Percentiles rank a stretch among this genome's conserved stretches.
These are phyloP conservation scores for Phytopythium boreale DNA, from an alignment of 352 stramenopile species.

Conservation along the genomic window DNA sequence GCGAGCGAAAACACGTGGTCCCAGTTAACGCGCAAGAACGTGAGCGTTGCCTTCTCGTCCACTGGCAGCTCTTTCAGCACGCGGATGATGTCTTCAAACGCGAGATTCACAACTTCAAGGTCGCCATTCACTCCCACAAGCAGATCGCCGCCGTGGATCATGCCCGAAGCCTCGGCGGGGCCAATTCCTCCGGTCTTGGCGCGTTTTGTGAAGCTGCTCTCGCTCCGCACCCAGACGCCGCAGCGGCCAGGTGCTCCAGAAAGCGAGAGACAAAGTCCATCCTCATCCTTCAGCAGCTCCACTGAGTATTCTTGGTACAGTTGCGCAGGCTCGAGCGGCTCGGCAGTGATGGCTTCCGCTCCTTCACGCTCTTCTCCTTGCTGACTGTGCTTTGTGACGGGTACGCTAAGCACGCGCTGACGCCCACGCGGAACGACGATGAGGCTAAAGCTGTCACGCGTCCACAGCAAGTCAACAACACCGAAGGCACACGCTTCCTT, in stretches of 20 bases:
- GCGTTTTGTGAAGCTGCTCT: constrained; percentile 64
- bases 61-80: constrained; percentile 56
- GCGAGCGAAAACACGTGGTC: constrained; percentile 52
- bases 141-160: constrained; percentile 65
- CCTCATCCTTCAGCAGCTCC: constrained; percentile 47
- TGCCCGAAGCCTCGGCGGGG: constrained; percentile 52
- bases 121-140: constrained; percentile 67
- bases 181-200: constrained; percentile 41
- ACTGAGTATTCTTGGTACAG: constrained; percentile 50
- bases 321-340: constrained; percentile 15
- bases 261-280: constrained; percentile 78
- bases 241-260: constrained; percentile 66
- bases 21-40: constrained; percentile 64
- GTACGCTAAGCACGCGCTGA: constrained; percentile 30
- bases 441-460: constrained; percentile 52
- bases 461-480: constrained; percentile 61
- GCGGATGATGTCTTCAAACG: constrained; percentile 72
- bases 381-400: constrained; percentile 19
- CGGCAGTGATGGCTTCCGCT: constrained; percentile 6
- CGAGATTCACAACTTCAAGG: constrained; percentile 42
- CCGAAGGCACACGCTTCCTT: constrained; percentile 68
- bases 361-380: constrained; percentile 12
- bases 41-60: constrained; percentile 36
- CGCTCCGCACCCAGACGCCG: constrained; percentile 79
- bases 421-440: constrained; percentile 58